Base-by-base conservation (phyloP, 257 asterid genomes). In the Solanum chiquidenum region DNA sequence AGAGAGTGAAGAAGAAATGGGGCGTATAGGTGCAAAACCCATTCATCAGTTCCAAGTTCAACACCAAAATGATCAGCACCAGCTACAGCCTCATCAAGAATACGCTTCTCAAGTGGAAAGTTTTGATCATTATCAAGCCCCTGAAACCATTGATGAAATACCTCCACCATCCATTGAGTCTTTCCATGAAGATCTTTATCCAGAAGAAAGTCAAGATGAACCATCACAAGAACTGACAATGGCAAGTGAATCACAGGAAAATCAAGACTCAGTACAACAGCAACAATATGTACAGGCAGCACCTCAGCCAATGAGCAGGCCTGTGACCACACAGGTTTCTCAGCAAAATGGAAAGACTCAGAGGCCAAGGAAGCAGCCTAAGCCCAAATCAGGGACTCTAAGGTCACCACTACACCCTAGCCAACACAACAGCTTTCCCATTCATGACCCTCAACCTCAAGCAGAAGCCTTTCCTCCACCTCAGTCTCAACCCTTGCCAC, bases 61-160 rank as follows among this genome's bases (percentile, higher is more conserved):
- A 79, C 25, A 60, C 66, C 40, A 27, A 77, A 77, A 77, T 77
- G 37, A 25, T 42, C 84, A 42, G n/a, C 84, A 40, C 84, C 84
- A 42, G 84, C 13, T 40, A 27, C 84, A 77, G 55, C 37, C 37
- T 40, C 84, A 25, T 46, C 68, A 88, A 83, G 62, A 84, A 13
- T 13, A 46, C 20, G 20, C 58, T 46, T 46, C 58, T 46, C 58
- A 49, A 49, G 60, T 49, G 31, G 73, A 73, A 23, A 73, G 62
- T 7, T 42, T 77, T 77, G n/a, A 77, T 27, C 18, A 79, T 79
- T 37, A 77, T 79, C 87, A 83, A 44, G 76, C 60, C 83, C 84
- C 88, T 33, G 92, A 86, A 35, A 84, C 85, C 85, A 86, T 74
- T 29, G 88, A 90, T 62, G 89, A 86, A 72, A 55, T 58, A 33